Evolutionary conservation across 129 eudicot genomes (phyloP).

Genomic region (Ambrosia artemisiifolia): DNA sequence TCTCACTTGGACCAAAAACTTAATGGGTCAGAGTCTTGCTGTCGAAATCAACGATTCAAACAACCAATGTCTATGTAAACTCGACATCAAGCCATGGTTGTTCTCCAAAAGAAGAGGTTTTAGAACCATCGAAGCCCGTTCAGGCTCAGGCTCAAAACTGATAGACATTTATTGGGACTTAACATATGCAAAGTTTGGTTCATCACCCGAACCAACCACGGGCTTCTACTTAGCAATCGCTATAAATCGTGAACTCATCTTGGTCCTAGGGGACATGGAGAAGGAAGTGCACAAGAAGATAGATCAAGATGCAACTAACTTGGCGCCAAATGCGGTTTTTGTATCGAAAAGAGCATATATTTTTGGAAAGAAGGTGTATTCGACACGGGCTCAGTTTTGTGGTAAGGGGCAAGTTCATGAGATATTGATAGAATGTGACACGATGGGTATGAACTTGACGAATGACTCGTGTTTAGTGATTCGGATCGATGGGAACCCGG

Average conservation of each 20-base stretch:
- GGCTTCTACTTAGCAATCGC: slow-evolving; percentile 58
- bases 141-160: not conserved
- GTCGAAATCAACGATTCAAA: slow-evolving; percentile 39
- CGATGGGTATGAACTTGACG: slow-evolving; percentile 10
- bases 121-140: slow-evolving; percentile 31
- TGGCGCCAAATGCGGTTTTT: slow-evolving; percentile 32
- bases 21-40: slow-evolving; percentile 67
- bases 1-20: slow-evolving; percentile 61
- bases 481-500: slow-evolving; percentile 44
- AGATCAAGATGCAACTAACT: slow-evolving; percentile 26
- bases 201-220: slow-evolving; percentile 67
- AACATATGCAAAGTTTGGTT: slow-evolving; percentile 53
- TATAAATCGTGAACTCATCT: slow-evolving; percentile 38
- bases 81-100: slow-evolving; percentile 65
- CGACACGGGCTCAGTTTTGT: slow-evolving; percentile 53
- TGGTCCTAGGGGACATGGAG: slow-evolving; percentile 54
- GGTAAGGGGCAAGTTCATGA: slow-evolving; percentile 53
- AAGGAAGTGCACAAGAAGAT: slow-evolving; percentile 52
- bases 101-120: slow-evolving; percentile 69
- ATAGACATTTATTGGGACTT: slow-evolving; percentile 54
- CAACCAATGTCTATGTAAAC: slow-evolving; percentile 42
- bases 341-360: slow-evolving; percentile 58
- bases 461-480: slow-evolving; percentile 45
- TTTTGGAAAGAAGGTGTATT: slow-evolving; percentile 53
- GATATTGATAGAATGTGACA: slow-evolving; percentile 50